These are phyloP conservation scores for Clavispora asparagi DNA, from an alignment of 805 yeast genomes.

Conservation along the genomic window DNA sequence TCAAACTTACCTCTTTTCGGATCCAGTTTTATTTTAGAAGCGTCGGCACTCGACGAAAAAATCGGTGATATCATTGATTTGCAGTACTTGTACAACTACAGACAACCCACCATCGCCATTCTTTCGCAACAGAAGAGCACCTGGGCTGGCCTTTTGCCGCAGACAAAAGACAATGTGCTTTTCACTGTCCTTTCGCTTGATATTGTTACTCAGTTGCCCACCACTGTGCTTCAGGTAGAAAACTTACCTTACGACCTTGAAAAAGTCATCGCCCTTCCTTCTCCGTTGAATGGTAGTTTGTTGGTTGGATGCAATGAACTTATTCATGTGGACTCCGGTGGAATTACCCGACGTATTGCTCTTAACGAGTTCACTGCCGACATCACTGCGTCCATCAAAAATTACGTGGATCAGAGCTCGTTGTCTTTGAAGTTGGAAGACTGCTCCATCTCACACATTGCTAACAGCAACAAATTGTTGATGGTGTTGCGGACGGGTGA, in stretches of 20 bases:
- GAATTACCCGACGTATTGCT: conserved; percentile 57
- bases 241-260: conserved; percentile 73
- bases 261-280: conserved; percentile 54
- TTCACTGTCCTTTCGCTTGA: conserved; percentile 68
- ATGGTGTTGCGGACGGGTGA: conserved; percentile 29
- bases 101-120: conserved; percentile 78
- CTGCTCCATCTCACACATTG: conserved; percentile 32
- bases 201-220: conserved; percentile 48
- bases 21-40: conserved; percentile 56
- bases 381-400: conserved; percentile 30
- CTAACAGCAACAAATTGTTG: conserved; percentile 31
- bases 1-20: conserved; percentile 27
- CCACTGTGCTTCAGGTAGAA: conserved; percentile 60
- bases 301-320: conserved; percentile 71
- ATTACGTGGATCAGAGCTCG: conserved; percentile 42
- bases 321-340: conserved; percentile 74
- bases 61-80: conserved; percentile 65
- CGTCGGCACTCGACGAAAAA: conserved; percentile 50
- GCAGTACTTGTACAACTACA: conserved; percentile 65
- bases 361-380: conserved; percentile 50
- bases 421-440: conserved; percentile 55
- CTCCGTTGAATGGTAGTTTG: conserved; percentile 66
- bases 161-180: conserved; percentile 56
- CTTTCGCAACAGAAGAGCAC: conserved; percentile 50
- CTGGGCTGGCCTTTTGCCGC: conserved; percentile 74